Evolutionary conservation across 352 stramenopile genomes (phyloP).

Genomic region (Saprolegnia parasitica): DNA sequence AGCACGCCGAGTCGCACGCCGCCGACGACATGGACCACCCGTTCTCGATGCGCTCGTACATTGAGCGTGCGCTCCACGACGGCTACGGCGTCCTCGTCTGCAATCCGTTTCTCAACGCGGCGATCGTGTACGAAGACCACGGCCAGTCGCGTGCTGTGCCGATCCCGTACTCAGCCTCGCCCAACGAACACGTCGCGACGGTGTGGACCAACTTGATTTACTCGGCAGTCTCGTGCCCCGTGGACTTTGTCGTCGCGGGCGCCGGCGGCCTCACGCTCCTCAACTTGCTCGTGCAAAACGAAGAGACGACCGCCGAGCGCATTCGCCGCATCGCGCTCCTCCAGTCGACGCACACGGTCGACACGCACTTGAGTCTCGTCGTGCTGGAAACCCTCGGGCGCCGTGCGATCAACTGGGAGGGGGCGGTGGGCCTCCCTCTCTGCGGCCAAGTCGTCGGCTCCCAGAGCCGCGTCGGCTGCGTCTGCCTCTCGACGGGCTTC

Average conservation of each 20-base stretch:
- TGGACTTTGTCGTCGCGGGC: conserved; percentile 22
- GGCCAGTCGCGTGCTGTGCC: neutral
- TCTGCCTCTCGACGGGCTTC: conserved; percentile 29
- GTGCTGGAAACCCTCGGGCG: conserved; percentile 80
- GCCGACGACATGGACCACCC: conserved; percentile 8
- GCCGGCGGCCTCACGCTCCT: conserved; percentile 10
- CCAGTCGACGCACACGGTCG: conserved; percentile 29
- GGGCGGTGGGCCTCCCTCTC: conserved; percentile 47
- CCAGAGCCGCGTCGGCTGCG: conserved; percentile 28
- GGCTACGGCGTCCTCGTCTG: conserved; percentile 28
- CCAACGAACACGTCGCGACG: conserved; percentile 18
- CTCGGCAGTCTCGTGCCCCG: neutral
- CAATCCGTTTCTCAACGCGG: conserved; percentile 27
- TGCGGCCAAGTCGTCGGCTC: conserved; percentile 25
- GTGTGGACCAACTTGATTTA: conserved; percentile 26
- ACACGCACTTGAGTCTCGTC: conserved; percentile 42
- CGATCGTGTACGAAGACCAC: conserved; percentile 12
- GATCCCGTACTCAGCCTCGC: conserved; percentile 20
- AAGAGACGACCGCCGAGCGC: conserved; percentile 13
- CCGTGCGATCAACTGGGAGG: conserved; percentile 85
- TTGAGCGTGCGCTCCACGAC: conserved; percentile 20
- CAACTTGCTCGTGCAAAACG: conserved; percentile 13
- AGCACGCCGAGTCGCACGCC: neutral
- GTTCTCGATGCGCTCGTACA: conserved; percentile 28
- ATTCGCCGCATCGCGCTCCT: conserved; percentile 25